These are phyloP conservation scores for Rhinocladiella similis DNA, from an alignment of 2,329 filamentous ascomycete species.

Conservation along the genomic window DNA sequence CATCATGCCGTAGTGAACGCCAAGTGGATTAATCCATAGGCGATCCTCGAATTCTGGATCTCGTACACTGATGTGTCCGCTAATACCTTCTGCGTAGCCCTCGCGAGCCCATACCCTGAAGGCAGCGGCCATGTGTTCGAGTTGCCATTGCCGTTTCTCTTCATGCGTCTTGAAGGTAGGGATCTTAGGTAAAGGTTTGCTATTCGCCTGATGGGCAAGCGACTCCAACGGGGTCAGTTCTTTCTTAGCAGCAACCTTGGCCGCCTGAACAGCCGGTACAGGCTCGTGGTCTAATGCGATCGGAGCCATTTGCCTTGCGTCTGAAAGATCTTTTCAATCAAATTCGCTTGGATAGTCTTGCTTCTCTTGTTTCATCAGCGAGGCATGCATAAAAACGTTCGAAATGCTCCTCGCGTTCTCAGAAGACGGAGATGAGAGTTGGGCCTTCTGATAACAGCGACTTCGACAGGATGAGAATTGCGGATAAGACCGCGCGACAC, in stretches of 20 bases:
- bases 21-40: conserved; percentile 68
- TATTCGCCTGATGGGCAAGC: neutral
- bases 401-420: too few relatives aligned
- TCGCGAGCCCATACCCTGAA: conserved; percentile 67
- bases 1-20: conserved; percentile 63
- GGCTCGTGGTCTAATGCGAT: neutral
- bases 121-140: conserved; percentile 65
- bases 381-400: too few relatives aligned
- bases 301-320: neutral
- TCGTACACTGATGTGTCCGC: conserved; percentile 66
- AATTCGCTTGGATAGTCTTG: too few relatives aligned
- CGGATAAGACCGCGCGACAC: neutral
- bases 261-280: neutral
- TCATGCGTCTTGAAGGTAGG: conserved; percentile 55
- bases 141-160: conserved; percentile 62
- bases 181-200: conserved; percentile 36
- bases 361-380: neutral
- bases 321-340: neutral
- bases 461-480: neutral
- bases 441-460: neutral
- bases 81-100: conserved; percentile 68
- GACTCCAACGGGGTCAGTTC: conserved; percentile 1
- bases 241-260: neutral
- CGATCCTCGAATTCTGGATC: conserved; percentile 62
- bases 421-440: neutral